Conservation (phyloP, 2,329 filamentous ascomycete genomes). For the Sclerotinia borealis region DNA sequence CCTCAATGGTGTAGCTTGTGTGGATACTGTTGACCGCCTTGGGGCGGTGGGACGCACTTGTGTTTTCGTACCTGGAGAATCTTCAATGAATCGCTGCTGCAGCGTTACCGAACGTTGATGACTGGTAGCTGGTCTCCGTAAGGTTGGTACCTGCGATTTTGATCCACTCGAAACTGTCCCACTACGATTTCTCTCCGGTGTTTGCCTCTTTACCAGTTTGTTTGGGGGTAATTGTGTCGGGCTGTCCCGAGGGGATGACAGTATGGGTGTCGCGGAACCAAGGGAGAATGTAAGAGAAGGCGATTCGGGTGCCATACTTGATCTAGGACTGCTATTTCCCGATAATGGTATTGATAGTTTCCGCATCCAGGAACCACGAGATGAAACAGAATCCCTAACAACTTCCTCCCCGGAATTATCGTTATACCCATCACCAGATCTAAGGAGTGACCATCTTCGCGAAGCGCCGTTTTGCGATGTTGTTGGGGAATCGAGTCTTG, state of each 20-base stretch:
- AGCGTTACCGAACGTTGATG: conserved; percentile 70
- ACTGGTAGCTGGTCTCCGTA: conserved; percentile 71
- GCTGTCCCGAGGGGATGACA: conserved; percentile 34
- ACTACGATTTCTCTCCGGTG: conserved; percentile 46
- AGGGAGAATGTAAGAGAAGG: conserved; percentile 61
- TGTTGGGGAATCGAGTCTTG: conserved; percentile 22
- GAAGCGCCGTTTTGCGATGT: conserved; percentile 17
- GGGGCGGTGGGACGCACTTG: conserved; percentile 15
- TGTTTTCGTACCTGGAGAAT: conserved; percentile 19
- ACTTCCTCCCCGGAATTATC: conserved; percentile 21
- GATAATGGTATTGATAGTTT: conserved; percentile 62
- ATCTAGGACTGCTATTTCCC: conserved; percentile 57
- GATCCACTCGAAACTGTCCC: conserved; percentile 43
- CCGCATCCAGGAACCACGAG: conserved; percentile 65
- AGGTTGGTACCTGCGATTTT: conserved; percentile 55
- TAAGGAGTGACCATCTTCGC: conserved; percentile 24
- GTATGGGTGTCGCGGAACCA: conserved; percentile 59
- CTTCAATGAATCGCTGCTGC: conserved; percentile 42
- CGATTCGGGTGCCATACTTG: conserved; percentile 59
- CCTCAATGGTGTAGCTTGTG: conserved; percentile 17
- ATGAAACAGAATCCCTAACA: conserved; percentile 51
- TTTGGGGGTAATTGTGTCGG: conserved; percentile 53
- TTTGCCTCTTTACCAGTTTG: conserved; percentile 70
- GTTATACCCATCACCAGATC: conserved; percentile 24
- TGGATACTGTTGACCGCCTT: conserved; percentile 13